Base-by-base conservation (phyloP, 345 rosid genomes). In the Eucalyptus leucophloia region DNA sequence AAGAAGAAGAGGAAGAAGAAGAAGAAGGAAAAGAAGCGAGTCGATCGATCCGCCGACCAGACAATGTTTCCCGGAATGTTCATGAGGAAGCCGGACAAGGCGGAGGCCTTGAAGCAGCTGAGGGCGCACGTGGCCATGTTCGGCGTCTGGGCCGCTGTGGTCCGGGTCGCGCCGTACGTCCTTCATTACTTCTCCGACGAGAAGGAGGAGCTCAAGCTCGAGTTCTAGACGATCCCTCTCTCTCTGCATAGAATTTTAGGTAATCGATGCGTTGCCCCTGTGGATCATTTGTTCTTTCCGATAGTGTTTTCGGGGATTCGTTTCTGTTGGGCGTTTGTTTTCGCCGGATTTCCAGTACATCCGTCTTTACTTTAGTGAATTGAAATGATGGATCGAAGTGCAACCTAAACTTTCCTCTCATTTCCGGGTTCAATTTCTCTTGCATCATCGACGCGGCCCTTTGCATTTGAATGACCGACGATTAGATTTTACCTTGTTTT, bases 41-140 rank as follows among this genome's bases (percentile, higher is more conserved):
- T 77, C 83, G 47, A 37, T 40, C 83, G 13, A 34, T 69, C 44
- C 13, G 37, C 12, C 11, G 62, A 37, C 80, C 80, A 90, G 86
- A 18, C 90, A 97, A 97, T 97, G 99, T 97, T 97, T 94, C 96
- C 97, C 16, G 97, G 96, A 40, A 95, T 96, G 97, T 95, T 97
- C 87, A 90, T 93, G 96, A 90, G 93, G 34, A 96, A 97, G 90
- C 98, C 98, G 45, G 98, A 96, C 93, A 96, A 96, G 94, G 96
- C 92, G 58, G 96, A 80, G 91, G 99, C 98, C 86, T 92, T 96
- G 94, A 97, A 95, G 94, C 94, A 97, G 96, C 92, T 96, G 14
- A 92, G 91, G 90, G 24, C 89, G 4, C 98, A 97, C 56, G 95
- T 65, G 14, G 93, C 93, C 37, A 89, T 96, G 91, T 97, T 97